Evolutionary conservation across 805 yeast genomes (phyloP).

Genomic region (Saccharomycopsis babjevae): DNA sequence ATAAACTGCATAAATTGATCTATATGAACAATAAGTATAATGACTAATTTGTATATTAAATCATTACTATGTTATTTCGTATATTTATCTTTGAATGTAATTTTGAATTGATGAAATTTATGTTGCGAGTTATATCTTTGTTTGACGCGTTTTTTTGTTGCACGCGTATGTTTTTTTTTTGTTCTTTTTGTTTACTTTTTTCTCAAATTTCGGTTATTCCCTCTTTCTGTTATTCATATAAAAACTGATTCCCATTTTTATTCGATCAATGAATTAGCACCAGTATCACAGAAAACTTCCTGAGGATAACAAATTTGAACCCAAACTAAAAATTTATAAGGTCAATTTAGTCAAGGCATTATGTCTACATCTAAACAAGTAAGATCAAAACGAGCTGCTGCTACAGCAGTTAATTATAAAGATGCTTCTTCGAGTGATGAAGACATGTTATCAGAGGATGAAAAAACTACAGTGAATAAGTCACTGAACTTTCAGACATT

Average conservation of each 20-base stretch:
- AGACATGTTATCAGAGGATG: background rate
- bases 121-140: background rate
- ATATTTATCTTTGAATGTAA: background rate
- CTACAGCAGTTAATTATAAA: background rate
- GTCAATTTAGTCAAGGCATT: background rate
- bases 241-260: background rate
- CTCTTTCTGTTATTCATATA: background rate
- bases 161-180: background rate
- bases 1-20: too few relatives aligned
- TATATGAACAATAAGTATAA: too few relatives aligned
- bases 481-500: background rate
- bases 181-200: background rate
- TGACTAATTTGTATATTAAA: too few relatives aligned
- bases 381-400: background rate
- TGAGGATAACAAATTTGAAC: too few relatives aligned
- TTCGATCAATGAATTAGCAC: background rate
- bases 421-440: background rate
- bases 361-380: background rate
- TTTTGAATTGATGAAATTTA: background rate
- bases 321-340: too few relatives aligned
- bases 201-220: background rate
- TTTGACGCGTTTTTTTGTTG: background rate
- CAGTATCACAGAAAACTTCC: too few relatives aligned
- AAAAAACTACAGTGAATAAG: background rate
- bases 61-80: too few relatives aligned